These are phyloP conservation scores for Diacronema lutheri DNA, from an alignment of 78 protist species.

Conservation along the genomic window DNA sequence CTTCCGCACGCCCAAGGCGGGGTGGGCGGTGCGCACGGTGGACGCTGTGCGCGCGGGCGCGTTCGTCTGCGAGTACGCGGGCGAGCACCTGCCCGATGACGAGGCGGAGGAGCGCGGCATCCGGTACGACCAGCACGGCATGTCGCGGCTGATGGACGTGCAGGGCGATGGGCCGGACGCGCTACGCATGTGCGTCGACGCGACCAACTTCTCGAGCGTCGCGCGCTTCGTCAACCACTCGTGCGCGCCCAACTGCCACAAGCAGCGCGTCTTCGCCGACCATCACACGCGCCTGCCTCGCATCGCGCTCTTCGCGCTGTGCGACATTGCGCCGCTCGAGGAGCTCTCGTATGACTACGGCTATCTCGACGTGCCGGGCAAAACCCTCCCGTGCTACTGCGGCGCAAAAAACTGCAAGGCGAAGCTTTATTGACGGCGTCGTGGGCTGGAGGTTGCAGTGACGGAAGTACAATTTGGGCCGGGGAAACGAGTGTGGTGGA, in stretches of 20 bases:
- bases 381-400: slow-evolving; percentile 43
- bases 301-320: slow-evolving; percentile 54
- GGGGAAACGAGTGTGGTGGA: no score
- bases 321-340: slow-evolving; percentile 38
- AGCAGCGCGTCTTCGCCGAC: slow-evolving; percentile 20
- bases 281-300: slow-evolving; percentile 24
- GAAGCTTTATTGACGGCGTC: background rate
- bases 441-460: no score
- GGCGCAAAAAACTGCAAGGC: slow-evolving; percentile 34
- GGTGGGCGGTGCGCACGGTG: slow-evolving; percentile 62
- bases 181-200: slow-evolving; percentile 50
- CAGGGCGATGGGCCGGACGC: background rate
- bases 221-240: slow-evolving; percentile 67
- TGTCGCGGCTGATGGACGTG: slow-evolving; percentile 53
- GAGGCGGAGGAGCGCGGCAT: slow-evolving; percentile 63
- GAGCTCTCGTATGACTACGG: slow-evolving; percentile 65
- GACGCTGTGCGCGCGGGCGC: slow-evolving; percentile 27
- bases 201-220: slow-evolving; percentile 47
- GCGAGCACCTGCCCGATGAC: slow-evolving; percentile 55
- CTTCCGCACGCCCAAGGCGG: slow-evolving; percentile 36
- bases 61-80: slow-evolving; percentile 68
- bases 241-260: slow-evolving; percentile 56
- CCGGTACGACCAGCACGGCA: slow-evolving; percentile 39
- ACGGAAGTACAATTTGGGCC: no score
- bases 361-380: slow-evolving; percentile 23